Evolutionary conservation across 2,329 filamentous ascomycete genomes (phyloP).

Genomic region (Pyrenophora tritici-repentis): DNA sequence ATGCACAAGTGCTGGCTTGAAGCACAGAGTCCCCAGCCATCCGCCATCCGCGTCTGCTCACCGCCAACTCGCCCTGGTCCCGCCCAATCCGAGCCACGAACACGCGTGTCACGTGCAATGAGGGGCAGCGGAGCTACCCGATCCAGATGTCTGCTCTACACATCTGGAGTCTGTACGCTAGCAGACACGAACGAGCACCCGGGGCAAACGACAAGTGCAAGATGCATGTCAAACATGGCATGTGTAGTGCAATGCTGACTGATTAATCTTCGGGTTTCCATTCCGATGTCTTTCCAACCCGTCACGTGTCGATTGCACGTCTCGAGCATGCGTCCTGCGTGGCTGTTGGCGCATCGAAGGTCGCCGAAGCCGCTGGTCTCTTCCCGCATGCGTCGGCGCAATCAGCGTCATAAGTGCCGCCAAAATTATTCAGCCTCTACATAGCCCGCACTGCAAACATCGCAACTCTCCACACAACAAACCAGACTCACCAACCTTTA

Average conservation of each 20-base stretch:
- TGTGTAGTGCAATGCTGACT: no score
- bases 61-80: slow-evolving; percentile 37
- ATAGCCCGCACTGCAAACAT: slow-evolving; percentile 9
- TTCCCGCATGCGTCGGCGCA: slow-evolving; percentile 20
- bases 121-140: slow-evolving; percentile 31
- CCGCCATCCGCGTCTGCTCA: slow-evolving; percentile 33
- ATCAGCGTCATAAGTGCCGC: slow-evolving; percentile 29
- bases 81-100: slow-evolving; percentile 6
- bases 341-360: slow-evolving; percentile 19
- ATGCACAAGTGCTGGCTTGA: slow-evolving; percentile 18
- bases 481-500: not conserved
- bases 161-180: not conserved
- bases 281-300: no score
- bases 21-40: slow-evolving; percentile 37
- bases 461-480: slow-evolving; percentile 10
- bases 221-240: no score
- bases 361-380: slow-evolving; percentile 28
- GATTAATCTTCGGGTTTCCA: no score
- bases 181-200: no score
- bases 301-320: no score
- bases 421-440: slow-evolving; percentile 28
- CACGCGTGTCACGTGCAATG: slow-evolving; percentile 35
- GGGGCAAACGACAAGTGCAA: no score
- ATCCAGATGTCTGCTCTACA: no score
- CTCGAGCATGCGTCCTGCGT: no score